These are phyloP conservation scores for Nothophytophthora sp. DNA, from an alignment of 352 stramenopile genomes.

Conservation along the genomic window DNA sequence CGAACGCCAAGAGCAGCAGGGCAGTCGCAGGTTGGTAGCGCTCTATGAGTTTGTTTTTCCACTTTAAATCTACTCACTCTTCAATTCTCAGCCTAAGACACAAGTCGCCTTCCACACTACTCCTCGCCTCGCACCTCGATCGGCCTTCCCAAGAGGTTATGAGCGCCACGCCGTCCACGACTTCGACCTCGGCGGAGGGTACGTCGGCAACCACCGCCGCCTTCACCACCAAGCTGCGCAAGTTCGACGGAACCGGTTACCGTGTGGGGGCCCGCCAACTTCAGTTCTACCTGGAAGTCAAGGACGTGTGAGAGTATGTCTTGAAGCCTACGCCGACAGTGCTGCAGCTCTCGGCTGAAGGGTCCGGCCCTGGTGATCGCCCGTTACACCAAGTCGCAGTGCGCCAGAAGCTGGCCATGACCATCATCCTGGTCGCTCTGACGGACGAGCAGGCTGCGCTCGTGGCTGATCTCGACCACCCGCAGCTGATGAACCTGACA, in stretches of 20 bases:
- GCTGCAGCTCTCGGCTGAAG: not conserved
- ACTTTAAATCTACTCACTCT: no score
- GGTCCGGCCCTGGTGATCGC: conserved; percentile 1
- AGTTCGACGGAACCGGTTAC: conserved; percentile 6
- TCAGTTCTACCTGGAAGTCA: conserved; percentile 6
- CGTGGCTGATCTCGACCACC: not conserved
- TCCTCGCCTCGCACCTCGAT: no score
- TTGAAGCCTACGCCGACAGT: not conserved
- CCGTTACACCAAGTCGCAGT: conserved; percentile 1
- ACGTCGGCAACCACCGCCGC: not conserved
- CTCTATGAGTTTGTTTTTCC: no score
- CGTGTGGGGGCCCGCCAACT: not conserved
- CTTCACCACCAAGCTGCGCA: conserved; percentile 9
- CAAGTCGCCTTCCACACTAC: no score
- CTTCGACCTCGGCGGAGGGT: no score
- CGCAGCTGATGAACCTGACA: not conserved
- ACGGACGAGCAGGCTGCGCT: not conserved
- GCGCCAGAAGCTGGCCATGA: conserved; percentile 4
- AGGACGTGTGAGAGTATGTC: not conserved
- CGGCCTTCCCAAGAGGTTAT: no score
- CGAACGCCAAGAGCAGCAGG: no score
- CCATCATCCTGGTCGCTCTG: conserved; percentile 2
- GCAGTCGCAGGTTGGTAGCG: no score
- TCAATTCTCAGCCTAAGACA: no score
- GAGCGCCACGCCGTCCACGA: no score